These are phyloP conservation scores for Cornus suecica DNA, from an alignment of 148 eudicot genomes.

Conservation along the genomic window DNA sequence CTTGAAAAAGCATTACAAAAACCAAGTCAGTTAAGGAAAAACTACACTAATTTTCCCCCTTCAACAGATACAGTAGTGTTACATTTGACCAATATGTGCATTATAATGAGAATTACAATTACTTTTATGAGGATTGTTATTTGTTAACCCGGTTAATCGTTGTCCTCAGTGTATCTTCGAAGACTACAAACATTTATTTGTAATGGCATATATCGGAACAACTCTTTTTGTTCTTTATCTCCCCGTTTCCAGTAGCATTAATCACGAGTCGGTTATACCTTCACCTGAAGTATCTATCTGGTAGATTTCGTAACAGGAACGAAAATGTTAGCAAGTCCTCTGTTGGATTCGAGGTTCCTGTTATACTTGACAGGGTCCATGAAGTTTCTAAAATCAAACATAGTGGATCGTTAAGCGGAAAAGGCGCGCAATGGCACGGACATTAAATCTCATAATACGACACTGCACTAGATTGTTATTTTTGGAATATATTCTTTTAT, in stretches of 20 bases:
- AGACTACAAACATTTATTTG: constrained; percentile 84
- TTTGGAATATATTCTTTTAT: too few relatives aligned
- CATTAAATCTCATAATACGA: constrained; percentile 57
- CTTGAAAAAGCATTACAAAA: too few relatives aligned
- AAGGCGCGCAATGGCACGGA: constrained; percentile 48
- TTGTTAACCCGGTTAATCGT: neutral
- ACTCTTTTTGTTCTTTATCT: constrained; percentile 87
- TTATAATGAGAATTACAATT: neutral
- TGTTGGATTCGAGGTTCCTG: constrained; percentile 45
- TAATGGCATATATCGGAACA: constrained; percentile 84
- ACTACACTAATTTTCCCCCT: too few relatives aligned
- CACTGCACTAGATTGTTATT: constrained; percentile 4
- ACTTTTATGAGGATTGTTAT: neutral
- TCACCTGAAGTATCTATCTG: constrained; percentile 44
- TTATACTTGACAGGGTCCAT: constrained; percentile 43
- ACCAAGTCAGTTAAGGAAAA: too few relatives aligned
- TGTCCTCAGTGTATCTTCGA: constrained; percentile 61
- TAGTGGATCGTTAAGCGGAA: constrained; percentile 30
- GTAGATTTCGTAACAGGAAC: constrained; percentile 26
- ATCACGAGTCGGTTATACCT: constrained; percentile 58
- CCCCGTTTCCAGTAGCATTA: constrained; percentile 78
- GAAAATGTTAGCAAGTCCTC: constrained; percentile 32
- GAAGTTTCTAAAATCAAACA: constrained; percentile 47
- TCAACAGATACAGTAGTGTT: too few relatives aligned
- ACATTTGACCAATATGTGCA: neutral